Conservation (phyloP, 768 basidiomycete genomes). For the Dentipellis fragilis region DNA sequence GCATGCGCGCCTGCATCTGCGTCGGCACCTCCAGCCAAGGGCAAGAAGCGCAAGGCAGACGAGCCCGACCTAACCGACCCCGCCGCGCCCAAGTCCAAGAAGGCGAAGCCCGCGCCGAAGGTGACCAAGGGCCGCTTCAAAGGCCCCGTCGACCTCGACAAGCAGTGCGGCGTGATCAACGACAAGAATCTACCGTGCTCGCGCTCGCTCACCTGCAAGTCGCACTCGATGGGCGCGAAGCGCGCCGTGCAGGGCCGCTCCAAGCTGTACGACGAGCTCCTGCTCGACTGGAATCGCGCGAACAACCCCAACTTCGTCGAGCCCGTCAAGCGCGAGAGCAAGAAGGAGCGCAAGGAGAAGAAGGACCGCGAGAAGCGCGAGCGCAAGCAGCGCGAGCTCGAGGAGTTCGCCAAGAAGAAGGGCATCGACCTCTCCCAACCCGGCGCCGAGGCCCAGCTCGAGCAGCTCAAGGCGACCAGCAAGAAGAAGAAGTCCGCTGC, state of each 20-base stretch:
- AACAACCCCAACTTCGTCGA: slow-evolving; percentile 85
- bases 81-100: slow-evolving; percentile 65
- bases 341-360: slow-evolving; percentile 82
- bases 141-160: slow-evolving; percentile 84
- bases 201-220: slow-evolving; percentile 94
- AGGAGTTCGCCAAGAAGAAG: slow-evolving; percentile 49
- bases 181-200: slow-evolving; percentile 90
- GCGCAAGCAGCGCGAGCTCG: slow-evolving; percentile 65
- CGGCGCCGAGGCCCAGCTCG: slow-evolving; percentile 22
- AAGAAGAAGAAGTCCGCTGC: slow-evolving; percentile 44
- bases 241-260: slow-evolving; percentile 84
- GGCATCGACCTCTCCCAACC: slow-evolving; percentile 43
- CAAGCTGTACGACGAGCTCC: slow-evolving; percentile 72
- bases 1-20: too few relatives aligned
- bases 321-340: slow-evolving; percentile 78
- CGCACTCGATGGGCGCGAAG: slow-evolving; percentile 95
- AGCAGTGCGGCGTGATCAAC: slow-evolving; percentile 95
- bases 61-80: slow-evolving; percentile 55
- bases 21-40: slow-evolving; percentile 39
- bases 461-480: slow-evolving; percentile 31
- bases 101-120: slow-evolving; percentile 56
- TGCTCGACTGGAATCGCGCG: slow-evolving; percentile 85
- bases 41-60: slow-evolving; percentile 80
- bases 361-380: slow-evolving; percentile 73
- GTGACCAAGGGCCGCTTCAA: slow-evolving; percentile 72